These are phyloP conservation scores for Viola odorata DNA, from an alignment of 345 rosid species.

Conservation along the genomic window DNA sequence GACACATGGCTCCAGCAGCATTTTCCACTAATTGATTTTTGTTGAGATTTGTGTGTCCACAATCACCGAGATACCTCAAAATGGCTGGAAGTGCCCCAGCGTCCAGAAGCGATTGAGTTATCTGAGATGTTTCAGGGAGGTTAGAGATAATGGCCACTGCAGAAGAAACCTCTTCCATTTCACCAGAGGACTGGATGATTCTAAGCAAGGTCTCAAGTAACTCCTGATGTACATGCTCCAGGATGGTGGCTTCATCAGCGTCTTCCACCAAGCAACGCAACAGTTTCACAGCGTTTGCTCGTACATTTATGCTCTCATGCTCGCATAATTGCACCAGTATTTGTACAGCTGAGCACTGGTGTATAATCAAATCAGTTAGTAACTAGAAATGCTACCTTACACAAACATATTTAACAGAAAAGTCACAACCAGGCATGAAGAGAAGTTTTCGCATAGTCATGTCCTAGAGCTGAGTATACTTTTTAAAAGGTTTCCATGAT, in stretches of 20 bases:
- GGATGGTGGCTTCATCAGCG: slow-evolving; percentile 38
- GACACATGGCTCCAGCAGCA: slow-evolving; percentile 47
- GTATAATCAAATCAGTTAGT: slow-evolving; percentile 17
- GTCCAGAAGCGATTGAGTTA: slow-evolving; percentile 51
- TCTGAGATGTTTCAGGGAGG: slow-evolving; percentile 47
- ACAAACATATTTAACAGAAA: background rate
- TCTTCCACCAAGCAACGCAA: slow-evolving; percentile 47
- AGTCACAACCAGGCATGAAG: no score
- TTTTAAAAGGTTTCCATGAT: no score
- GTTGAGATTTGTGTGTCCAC: slow-evolving; percentile 29
- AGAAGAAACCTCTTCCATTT: slow-evolving; percentile 42
- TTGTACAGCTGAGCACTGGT: slow-evolving; percentile 51
- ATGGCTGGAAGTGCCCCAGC: slow-evolving; percentile 35
- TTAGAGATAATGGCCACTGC: slow-evolving; percentile 46
- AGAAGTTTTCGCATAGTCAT: no score
- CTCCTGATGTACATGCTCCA: slow-evolving; percentile 41
- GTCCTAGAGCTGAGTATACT: no score
- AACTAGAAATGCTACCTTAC: slow-evolving; percentile 9
- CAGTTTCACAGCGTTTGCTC: slow-evolving; percentile 59
- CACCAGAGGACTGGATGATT: slow-evolving; percentile 39
- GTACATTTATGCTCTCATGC: slow-evolving; percentile 31
- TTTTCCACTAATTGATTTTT: slow-evolving; percentile 37
- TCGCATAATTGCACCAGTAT: slow-evolving; percentile 48
- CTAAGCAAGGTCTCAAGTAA: slow-evolving; percentile 38
- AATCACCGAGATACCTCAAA: slow-evolving; percentile 14